phyloP scores from a whole-genome alignment of 495 filamentous ascomycete species.

The Aspergillus asperescens region DNA sequence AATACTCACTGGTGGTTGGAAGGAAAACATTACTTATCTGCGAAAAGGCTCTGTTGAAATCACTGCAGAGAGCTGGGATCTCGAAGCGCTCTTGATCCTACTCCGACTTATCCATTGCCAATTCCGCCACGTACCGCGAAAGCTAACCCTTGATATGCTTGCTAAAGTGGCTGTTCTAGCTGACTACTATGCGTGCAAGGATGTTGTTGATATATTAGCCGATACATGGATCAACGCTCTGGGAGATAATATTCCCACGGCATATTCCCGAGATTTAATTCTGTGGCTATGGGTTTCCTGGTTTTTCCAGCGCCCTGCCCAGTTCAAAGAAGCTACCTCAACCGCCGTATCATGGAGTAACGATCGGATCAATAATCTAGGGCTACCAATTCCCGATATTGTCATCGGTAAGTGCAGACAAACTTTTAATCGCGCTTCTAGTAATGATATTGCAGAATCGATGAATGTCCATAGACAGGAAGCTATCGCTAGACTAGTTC shows the following conservation, averaged over 20 bases:
- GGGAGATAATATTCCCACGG: constrained; percentile 13
- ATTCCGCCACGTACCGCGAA: constrained; percentile 34
- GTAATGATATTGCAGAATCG: constrained; percentile 14
- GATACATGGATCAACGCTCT: constrained; percentile 40
- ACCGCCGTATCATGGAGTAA: constrained; percentile 21
- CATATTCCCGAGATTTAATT: constrained; percentile 26
- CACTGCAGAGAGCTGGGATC: constrained; percentile 34
- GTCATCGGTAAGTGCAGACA: constrained; percentile 21
- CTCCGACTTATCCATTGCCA: constrained; percentile 49
- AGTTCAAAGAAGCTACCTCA: constrained; percentile 22
- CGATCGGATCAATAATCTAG: constrained; percentile 18
- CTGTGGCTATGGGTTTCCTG: constrained; percentile 38
- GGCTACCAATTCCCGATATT: constrained; percentile 25
- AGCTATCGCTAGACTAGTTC: constrained; percentile 16
- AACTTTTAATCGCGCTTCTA: background rate
- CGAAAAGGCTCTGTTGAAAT: constrained; percentile 43
- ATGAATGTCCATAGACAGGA: constrained; percentile 19
- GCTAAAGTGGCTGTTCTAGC: constrained; percentile 48
- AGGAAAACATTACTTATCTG: constrained; percentile 27
- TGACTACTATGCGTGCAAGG: constrained; percentile 48
- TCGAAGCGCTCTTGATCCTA: constrained; percentile 44
- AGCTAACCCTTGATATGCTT: constrained; percentile 42
- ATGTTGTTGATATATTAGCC: constrained; percentile 36
- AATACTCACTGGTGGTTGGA: constrained; percentile 30
- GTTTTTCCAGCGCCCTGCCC: constrained; percentile 22